phyloP scores from a whole-genome alignment of 192 early-diverging fungal genomes.

The Coemansia sp. region DNA sequence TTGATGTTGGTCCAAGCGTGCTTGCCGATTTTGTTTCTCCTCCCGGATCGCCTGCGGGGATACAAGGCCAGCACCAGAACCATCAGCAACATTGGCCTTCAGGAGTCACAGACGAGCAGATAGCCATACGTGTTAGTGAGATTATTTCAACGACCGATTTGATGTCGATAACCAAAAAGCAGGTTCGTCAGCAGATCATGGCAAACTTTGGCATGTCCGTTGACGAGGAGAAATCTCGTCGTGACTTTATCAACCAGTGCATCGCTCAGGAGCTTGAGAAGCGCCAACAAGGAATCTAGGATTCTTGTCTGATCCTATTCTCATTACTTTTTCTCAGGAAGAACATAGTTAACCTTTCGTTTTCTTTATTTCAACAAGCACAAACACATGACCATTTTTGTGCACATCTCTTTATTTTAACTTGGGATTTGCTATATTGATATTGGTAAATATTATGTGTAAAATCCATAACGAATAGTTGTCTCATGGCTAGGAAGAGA shows the following conservation, averaged over 20 bases:
- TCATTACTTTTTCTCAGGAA: conserved; percentile 4
- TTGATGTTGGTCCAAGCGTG: conserved; percentile 8
- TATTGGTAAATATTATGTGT: not conserved
- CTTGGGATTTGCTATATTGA: not conserved
- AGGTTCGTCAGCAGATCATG: conserved; percentile 90
- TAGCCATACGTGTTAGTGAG: conserved; percentile 67
- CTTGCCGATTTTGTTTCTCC: conserved; percentile 13
- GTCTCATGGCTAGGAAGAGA: not conserved
- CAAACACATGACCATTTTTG: too few relatives aligned
- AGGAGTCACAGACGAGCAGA: conserved; percentile 68
- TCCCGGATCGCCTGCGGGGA: conserved; percentile 16
- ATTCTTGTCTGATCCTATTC: not conserved
- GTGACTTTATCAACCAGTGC: conserved; percentile 84
- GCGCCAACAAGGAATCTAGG: conserved; percentile 22
- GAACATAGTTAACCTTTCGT: conserved; percentile 6
- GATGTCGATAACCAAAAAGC: conserved; percentile 99
- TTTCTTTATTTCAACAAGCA: not conserved
- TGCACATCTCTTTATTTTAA: too few relatives aligned
- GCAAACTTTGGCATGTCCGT: conserved; percentile 65
- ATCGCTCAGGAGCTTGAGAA: conserved; percentile 61
- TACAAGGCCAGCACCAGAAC: conserved; percentile 11
- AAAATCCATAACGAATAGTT: not conserved
- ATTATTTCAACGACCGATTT: conserved; percentile 87
- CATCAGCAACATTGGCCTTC: conserved; percentile 43
- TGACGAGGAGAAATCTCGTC: conserved; percentile 75